Evolutionary conservation across 208 protist genomes (phyloP), one percentile per base, ranked within the genome.

Genomic region (Trypanosoma vivax): DNA sequence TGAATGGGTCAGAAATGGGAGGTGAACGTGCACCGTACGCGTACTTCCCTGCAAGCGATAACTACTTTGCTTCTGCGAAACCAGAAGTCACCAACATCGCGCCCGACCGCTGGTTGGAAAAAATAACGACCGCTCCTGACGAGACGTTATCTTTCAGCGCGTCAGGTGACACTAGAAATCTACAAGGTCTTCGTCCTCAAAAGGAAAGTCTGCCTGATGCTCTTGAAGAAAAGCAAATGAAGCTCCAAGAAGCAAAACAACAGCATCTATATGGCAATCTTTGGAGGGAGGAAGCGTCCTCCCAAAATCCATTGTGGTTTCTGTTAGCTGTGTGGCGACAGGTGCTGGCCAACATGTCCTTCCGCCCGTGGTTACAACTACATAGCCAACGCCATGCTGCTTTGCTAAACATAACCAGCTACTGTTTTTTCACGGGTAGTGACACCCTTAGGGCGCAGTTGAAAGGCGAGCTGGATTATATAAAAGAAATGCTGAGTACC

Each of bases 291-390:
- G 14, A 9, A 37, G 10, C n/a, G 10, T 6, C 16, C 6, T 38
- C 7, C 35, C 24, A 11, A 18, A 51, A 57, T 34, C 50, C 45
- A 23, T 43, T 87, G 23, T 83, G 78, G 75, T 60, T 89, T 23
- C 16, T 89, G 13, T 60, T 85, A 35, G 78, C 78, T 42, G 58
- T 75, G 16, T 87, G 79, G 79, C 75, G 85, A 29, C 77, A 89
- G 49, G 56, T 51, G 31, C 42, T 92, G 37, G 70, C 85, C 10
- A 38, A 50, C 14, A 77, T 79, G 37, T 57, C 72, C 11, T 84
- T 77, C 31, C 57, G 61, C 16, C 57, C 80, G 2, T 82, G 80
- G 65, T 6, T 92, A 16, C 39, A 74, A 11, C 53, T 84, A 7
- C 53, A 76, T 35, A 54, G 56, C 3, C 23, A 43, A 6, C 49